These are phyloP conservation scores for Pyrrhoderma lamaoense DNA, from an alignment of 1,284 basidiomycete species.

Conservation along the genomic window DNA sequence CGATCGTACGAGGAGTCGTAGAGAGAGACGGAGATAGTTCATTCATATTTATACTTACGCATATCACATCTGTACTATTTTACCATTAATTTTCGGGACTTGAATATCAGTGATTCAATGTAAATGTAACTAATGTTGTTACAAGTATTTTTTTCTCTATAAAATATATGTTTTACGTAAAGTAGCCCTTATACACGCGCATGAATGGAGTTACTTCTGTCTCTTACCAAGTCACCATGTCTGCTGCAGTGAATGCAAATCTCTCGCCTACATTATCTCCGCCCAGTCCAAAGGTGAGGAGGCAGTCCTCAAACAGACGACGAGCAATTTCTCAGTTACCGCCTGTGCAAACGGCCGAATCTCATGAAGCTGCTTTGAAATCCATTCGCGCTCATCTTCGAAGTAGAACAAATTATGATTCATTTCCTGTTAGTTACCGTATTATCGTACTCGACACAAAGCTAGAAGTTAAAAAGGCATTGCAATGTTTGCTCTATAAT, in stretches of 20 bases:
- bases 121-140: not conserved
- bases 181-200: too few relatives aligned
- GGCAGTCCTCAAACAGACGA: constrained; percentile 38
- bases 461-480: constrained; percentile 87
- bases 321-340: constrained; percentile 56
- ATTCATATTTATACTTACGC: not conserved
- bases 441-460: constrained; percentile 95
- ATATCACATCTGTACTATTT: constrained; percentile 5
- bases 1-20: constrained; percentile 15
- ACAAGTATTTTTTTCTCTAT: constrained; percentile 1
- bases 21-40: constrained; percentile 14
- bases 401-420: constrained; percentile 86
- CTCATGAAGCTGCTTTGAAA: constrained; percentile 69
- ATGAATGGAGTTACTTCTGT: too few relatives aligned
- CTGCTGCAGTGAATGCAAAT: constrained; percentile 27
- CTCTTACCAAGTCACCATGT: constrained; percentile 3
- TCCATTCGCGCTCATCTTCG: constrained; percentile 80
- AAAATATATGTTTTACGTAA: constrained; percentile 3
- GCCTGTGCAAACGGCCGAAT: constrained; percentile 45
- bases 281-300: constrained; percentile 30
- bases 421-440: constrained; percentile 93
- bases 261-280: constrained; percentile 28
- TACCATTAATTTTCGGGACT: too few relatives aligned
- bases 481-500: constrained; percentile 85
- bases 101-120: too few relatives aligned